Evolutionary conservation across 179 eudicot species (phyloP), one percentile per base, ranked within the genome.

Genomic region (Gypsophila paniculata): DNA sequence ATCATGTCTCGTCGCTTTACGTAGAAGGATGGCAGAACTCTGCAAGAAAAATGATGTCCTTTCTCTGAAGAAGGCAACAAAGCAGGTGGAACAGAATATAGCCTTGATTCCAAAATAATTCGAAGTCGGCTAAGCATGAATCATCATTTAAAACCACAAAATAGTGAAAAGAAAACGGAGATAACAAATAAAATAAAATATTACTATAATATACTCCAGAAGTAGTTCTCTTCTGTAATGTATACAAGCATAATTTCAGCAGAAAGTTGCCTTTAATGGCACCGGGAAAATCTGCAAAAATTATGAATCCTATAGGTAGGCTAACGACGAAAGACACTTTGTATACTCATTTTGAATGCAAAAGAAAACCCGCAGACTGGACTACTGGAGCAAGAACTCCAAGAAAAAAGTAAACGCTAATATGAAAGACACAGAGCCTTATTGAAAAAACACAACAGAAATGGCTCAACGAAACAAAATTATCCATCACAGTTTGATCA

Each of bases 291-390:
- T 8, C 8, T 22, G 61, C 25, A 22, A 21, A 57, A 51, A 6
- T 26, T 61, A 61, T 61, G 39, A 61, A 26, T 19, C 17, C 12
- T 18, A 11, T 29, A 61, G n/a, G 29, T 9, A 13, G 42, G 59
- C 9, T 15, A 34, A 39, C 38, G 65, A 71, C 68, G 58, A 58
- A 58, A 34, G 32, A 22, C 25, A 22, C 15, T 70, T 64, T 39
- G 62, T 48, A 44, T 68, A 63, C 81, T 69, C 81, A 77, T 68
- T 53, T 73, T 9, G 68, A 68, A 49, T 60, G 67, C 34, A 63
- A 60, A 7, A 72, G 59, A 68, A 5, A 21, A 38, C 77, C 73
- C 58, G 70, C 74, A 38, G 25, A 46, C 59, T 29, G 58, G 5
- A 49, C 34, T 29, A 29, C 34, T 29, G 58, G 5, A 49, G 9